phyloP scores from a whole-genome alignment of 2,329 filamentous ascomycete genomes.

The Cytospora piceicola region DNA sequence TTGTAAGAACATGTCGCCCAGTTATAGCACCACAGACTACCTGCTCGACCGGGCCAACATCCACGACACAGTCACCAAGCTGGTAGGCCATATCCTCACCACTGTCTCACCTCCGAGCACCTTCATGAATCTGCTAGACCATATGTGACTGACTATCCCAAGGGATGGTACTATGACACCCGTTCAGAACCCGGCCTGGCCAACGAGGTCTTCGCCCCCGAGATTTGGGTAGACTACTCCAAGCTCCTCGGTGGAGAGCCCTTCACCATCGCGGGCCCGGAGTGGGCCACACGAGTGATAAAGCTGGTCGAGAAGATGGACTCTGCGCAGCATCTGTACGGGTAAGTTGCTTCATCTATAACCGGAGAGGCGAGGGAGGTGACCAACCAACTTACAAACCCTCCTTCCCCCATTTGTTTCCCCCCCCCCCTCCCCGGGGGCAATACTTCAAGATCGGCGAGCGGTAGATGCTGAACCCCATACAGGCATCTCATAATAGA shows the following conservation, averaged over 20 bases:
- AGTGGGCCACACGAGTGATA: constrained; percentile 33
- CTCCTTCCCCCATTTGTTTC: too few species aligned
- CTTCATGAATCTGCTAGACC: too few species aligned
- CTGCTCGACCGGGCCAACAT: constrained; percentile 42
- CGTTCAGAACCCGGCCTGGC: too few species aligned
- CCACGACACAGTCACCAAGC: constrained; percentile 37
- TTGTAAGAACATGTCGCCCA: too few species aligned
- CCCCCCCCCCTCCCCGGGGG: too few species aligned
- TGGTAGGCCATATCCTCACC: constrained; percentile 31
- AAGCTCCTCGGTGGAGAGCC: constrained; percentile 38
- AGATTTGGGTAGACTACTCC: constrained; percentile 37
- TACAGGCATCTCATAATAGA: constrained; percentile 34
- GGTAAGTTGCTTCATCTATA: constrained; percentile 25
- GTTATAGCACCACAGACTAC: constrained; percentile 26
- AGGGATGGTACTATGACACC: too few species aligned
- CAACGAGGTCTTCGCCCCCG: too few species aligned
- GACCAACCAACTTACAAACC: too few species aligned
- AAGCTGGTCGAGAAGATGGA: constrained; percentile 32
- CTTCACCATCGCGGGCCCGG: constrained; percentile 28
- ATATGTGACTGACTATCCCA: too few species aligned
- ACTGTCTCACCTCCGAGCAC: too few species aligned
- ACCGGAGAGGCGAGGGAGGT: too few species aligned
- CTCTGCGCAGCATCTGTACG: constrained; percentile 35
- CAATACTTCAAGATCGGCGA: too few species aligned
- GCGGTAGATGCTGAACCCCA: background rate